Evolutionary conservation across 352 stramenopile genomes (phyloP), one percentile per base, ranked within the genome.

Genomic region (Globisporangium nagaii): DNA sequence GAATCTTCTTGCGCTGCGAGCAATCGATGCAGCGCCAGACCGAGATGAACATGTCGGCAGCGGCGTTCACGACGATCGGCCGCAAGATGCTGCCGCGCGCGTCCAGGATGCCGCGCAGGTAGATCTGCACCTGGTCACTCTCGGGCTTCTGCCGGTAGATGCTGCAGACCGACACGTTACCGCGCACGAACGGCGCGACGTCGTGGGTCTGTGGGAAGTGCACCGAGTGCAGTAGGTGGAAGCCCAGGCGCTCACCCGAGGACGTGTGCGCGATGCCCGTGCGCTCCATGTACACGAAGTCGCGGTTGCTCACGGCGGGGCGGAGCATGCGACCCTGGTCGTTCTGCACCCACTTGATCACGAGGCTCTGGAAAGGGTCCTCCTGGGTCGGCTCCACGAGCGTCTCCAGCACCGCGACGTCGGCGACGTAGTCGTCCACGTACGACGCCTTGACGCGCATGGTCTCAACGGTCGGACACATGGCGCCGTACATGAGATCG

Each of bases 231-330:
- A 62, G 20, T 25, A 62, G 9, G 27, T 62, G 43, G 17, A 50
- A 62, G n/a, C 55, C 55, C 12, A 62, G 25, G 9, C 55, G 27
- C 31, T 62, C 46, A 4, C 49, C 57, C 5, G 34, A 10, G 25
- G 34, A 24, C 13, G 27, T 60, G 57, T n/a, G 22, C 3, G n/a
- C 25, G 17, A 61, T 40, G 25, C 57, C 51, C 4, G 43, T 55
- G 15, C 30, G 25, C 8, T 56, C 57, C 24, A 63, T 46, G 30
- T 49, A 59, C 24, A 63, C 57, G 15, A 62, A 63, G 34, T 63
- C 49, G 19, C 52, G 57, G 13, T 32, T 45, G 15, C 20, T 52
- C 19, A 47, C 34, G 2, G 48, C n/a, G 8, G 27, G 24, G 3
- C 15, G 25, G 10, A 34, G n/a, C 5, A 35, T 9, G 9, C n/a